Percentiles rank a stretch among this genome's conserved stretches.
phyloP scores from a whole-genome alignment of 1,139 yeast genomes.

The Candida sp. region DNA sequence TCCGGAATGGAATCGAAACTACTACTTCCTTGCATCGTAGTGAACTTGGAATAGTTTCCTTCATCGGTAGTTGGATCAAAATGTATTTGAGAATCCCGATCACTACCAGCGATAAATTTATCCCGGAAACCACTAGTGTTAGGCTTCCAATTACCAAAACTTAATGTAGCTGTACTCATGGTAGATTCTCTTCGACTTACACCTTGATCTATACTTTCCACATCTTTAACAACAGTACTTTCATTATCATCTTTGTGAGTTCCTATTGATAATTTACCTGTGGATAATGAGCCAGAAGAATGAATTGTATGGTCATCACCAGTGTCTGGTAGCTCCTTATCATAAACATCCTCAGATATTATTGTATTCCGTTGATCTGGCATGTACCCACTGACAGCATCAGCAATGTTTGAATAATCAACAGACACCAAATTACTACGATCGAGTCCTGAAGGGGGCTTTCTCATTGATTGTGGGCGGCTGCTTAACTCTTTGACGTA shows the following conservation, averaged over 20 bases:
- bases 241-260: constrained; percentile 5
- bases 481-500: constrained; percentile 25
- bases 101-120: constrained; percentile 47
- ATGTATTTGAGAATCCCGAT: constrained; percentile 37
- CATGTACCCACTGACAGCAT: constrained; percentile 12
- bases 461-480: constrained; percentile 32
- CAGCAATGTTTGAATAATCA: constrained; percentile 5
- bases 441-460: constrained; percentile 23
- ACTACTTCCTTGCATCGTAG: constrained; percentile 20
- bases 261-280: constrained; percentile 31
- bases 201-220: constrained; percentile 13
- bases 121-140: constrained; percentile 48
- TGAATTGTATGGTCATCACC: constrained; percentile 21
- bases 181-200: constrained; percentile 32
- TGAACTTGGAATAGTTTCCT: constrained; percentile 28
- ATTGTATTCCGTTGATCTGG: background rate
- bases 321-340: constrained; percentile 2
- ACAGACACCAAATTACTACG: background rate
- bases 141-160: constrained; percentile 53
- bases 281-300: constrained; percentile 39
- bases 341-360: constrained; percentile 1
- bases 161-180: constrained; percentile 36
- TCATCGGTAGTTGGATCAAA: constrained; percentile 24
- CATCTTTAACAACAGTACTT: constrained; percentile 3
- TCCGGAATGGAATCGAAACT: constrained; percentile 39